Percentiles rank a stretch among this genome's conserved stretches.
These are phyloP conservation scores for Trichoderma sp. DNA, from an alignment of 2,329 filamentous ascomycete genomes.

Conservation along the genomic window DNA sequence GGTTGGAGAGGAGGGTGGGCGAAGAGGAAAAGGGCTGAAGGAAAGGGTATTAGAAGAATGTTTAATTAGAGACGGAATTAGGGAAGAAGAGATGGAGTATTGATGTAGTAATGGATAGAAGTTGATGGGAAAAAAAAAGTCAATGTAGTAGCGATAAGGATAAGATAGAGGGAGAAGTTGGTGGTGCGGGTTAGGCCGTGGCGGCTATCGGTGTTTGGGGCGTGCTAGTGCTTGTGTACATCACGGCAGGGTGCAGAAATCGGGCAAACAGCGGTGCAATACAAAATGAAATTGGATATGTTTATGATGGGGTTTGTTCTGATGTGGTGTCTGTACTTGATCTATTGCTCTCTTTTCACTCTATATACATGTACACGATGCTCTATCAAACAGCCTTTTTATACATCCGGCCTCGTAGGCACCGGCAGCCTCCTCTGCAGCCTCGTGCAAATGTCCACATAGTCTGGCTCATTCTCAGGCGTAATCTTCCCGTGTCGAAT, in stretches of 20 bases:
- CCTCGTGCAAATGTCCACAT: slow-evolving; percentile 63
- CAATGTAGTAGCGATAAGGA: neutral
- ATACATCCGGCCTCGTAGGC: slow-evolving; percentile 35
- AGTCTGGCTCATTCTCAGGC: slow-evolving; percentile 70
- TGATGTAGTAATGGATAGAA: neutral
- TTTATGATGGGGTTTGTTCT: neutral
- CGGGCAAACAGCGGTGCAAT: neutral
- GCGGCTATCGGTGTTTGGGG: neutral
- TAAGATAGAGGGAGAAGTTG: neutral
- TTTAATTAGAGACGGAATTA: neutral
- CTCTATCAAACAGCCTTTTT: neutral
- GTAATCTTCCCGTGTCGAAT: slow-evolving; percentile 75
- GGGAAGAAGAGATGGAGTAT: neutral
- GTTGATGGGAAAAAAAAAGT: neutral
- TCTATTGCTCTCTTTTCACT: neutral
- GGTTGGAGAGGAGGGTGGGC: neutral
- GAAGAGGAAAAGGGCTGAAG: neutral
- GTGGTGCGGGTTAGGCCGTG: neutral
- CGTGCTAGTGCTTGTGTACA: neutral
- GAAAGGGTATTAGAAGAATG: neutral
- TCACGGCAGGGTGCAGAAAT: neutral
- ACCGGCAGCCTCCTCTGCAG: slow-evolving; percentile 49
- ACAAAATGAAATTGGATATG: neutral
- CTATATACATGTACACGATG: neutral
- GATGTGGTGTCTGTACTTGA: neutral